phyloP scores from a whole-genome alignment of 1,284 basidiomycete species.

The Trametes hirsuta region DNA sequence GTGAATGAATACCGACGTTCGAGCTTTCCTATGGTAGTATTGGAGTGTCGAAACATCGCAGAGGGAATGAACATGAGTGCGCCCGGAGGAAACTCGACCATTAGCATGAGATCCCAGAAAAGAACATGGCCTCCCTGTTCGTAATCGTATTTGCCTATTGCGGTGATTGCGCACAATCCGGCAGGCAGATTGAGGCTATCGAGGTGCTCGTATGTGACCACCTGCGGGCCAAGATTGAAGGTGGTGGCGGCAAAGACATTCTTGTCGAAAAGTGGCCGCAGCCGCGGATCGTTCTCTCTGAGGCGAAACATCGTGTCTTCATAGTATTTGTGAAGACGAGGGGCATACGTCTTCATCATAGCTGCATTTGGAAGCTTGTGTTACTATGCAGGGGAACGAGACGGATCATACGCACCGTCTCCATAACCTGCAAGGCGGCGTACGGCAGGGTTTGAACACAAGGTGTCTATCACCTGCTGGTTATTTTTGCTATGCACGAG shows the following conservation, averaged over 20 bases:
- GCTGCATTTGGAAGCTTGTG: not conserved
- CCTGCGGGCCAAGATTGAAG: slow-evolving; percentile 28
- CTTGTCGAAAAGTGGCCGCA: slow-evolving; percentile 1
- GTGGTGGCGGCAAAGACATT: slow-evolving; percentile 16
- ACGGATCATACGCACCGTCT: not conserved
- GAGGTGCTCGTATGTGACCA: slow-evolving; percentile 12
- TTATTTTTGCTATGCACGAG: not conserved
- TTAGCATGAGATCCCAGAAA: slow-evolving; percentile 27
- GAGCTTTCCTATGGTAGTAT: slow-evolving; percentile 21
- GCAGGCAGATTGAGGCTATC: slow-evolving; percentile 26
- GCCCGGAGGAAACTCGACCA: slow-evolving; percentile 32
- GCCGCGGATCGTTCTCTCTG: not conserved
- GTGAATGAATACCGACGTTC: slow-evolving; percentile 32
- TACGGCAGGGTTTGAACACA: not conserved
- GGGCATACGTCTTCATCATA: slow-evolving; percentile 7
- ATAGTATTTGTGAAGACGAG: slow-evolving; percentile 14
- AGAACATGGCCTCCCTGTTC: slow-evolving; percentile 31
- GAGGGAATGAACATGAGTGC: slow-evolving; percentile 34
- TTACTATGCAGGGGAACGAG: not conserved
- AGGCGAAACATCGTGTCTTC: not conserved
- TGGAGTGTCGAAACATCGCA: slow-evolving; percentile 31
- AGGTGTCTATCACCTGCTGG: not conserved
- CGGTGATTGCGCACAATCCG: slow-evolving; percentile 31
- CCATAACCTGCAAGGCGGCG: not conserved
- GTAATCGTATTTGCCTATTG: slow-evolving; percentile 28